Conservation (phyloP, 202 grass and related monocot species). For the Hordeum pubiflorum region DNA sequence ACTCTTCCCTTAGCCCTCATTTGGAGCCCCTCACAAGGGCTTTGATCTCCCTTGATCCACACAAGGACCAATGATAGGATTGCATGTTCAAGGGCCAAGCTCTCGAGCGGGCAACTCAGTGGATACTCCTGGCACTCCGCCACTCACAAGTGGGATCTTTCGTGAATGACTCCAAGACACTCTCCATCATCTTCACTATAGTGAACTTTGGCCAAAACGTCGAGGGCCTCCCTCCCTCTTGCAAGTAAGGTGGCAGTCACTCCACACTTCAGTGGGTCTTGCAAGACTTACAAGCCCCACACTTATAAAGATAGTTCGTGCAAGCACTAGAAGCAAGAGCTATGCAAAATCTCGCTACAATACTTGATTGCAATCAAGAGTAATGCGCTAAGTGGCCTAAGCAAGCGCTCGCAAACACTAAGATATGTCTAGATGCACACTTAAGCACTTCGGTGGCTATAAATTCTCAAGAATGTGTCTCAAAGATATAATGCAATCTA, state of each 20-base stretch:
- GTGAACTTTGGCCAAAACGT: neutral
- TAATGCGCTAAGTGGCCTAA: too few species aligned
- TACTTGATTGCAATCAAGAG: too few species aligned
- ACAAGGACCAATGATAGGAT: neutral
- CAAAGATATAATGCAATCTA: too few species aligned
- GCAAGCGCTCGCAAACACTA: too few species aligned
- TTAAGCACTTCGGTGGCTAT: too few species aligned
- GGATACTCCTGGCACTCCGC: neutral
- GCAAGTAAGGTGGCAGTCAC: neutral
- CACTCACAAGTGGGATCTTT: too few species aligned
- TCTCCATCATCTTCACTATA: neutral
- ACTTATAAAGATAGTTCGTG: neutral
- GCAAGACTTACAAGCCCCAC: neutral
- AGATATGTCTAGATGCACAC: too few species aligned
- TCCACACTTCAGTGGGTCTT: neutral
- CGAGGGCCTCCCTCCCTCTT: neutral
- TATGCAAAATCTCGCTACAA: too few species aligned
- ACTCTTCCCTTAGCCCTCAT: too few species aligned
- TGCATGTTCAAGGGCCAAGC: neutral
- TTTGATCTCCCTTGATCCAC: too few species aligned
- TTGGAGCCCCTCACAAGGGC: too few species aligned
- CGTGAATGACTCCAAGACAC: neutral
- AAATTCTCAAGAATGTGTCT: too few species aligned
- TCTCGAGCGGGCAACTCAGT: neutral
- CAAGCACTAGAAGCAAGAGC: neutral